A percentile compares a stretch with the other conserved stretches of the same genome.
phyloP scores from a whole-genome alignment of 495 filamentous ascomycete species.

The Emericellopsis terricola region DNA sequence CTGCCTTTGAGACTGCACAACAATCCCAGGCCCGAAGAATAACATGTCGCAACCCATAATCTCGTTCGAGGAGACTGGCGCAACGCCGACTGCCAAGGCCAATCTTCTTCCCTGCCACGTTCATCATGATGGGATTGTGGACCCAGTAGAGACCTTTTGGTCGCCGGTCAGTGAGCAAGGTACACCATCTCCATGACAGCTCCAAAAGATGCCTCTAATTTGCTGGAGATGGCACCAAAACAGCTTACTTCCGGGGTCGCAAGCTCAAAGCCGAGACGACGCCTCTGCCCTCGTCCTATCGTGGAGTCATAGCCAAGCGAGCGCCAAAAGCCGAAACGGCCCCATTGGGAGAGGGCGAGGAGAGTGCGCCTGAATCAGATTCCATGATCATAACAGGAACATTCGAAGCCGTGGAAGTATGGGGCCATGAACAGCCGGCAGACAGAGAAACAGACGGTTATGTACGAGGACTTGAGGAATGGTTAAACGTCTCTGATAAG shows the following conservation, averaged over 20 bases:
- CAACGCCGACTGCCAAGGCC: no score
- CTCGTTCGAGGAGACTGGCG: no score
- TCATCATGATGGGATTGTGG: conserved; percentile 56
- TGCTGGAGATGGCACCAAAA: conserved; percentile 25
- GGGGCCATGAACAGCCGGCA: conserved; percentile 51
- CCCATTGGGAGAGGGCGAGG: conserved; percentile 29
- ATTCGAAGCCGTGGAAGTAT: conserved; percentile 69
- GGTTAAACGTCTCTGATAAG: conserved; percentile 57
- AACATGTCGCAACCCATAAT: no score
- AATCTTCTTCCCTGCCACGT: conserved; percentile 77
- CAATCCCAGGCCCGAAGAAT: no score
- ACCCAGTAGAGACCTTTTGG: conserved; percentile 57
- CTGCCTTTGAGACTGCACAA: no score
- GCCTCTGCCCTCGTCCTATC: conserved; percentile 56
- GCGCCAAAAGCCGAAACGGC: conserved; percentile 11
- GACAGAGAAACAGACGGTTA: conserved; percentile 35
- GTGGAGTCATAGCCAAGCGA: conserved; percentile 31
- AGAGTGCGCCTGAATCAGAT: conserved; percentile 27
- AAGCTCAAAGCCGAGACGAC: conserved; percentile 54
- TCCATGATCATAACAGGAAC: conserved; percentile 43
- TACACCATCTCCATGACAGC: background rate
- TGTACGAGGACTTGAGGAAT: conserved; percentile 56
- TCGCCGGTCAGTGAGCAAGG: conserved; percentile 24
- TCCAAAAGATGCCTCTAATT: background rate
- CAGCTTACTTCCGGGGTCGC: conserved; percentile 67